Evolutionary conservation across 768 basidiomycete species (phyloP), one percentile per base, ranked within the genome.

Genomic region (Tubosaeta sp.): DNA sequence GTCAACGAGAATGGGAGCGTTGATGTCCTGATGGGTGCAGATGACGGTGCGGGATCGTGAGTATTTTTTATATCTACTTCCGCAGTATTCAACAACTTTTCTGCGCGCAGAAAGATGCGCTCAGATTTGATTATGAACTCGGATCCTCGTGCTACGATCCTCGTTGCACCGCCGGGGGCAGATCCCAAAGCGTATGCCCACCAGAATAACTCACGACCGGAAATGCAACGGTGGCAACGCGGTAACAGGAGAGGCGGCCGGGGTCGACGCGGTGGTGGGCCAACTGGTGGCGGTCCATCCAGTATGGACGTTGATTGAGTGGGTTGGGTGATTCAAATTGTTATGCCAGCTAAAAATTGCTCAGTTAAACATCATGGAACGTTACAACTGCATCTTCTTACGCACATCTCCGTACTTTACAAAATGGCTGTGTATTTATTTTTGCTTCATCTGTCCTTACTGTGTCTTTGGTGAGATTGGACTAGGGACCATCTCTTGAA

Each of bases 51-150:
- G n/a, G 76, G 76, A 50, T 85, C 86, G 86, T 88, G 63, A 70
- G 67, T 59, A 2, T 4, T 42, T 49, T 16, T 6, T 9, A n/a
- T 13, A 9, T 5, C 6, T 9, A 13, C 13, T 0, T 22, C n/a
- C 16, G 29, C 17, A 27, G 9, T 16, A n/a, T 14, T 43, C 31
- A n/a, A 19, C 11, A 11, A 4, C 17, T 13, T 46, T 10, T 17
- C 10, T 6, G 11, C n/a, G 11, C 31, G 46, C 59, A 92, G 91
- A 54, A 93, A 91, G 80, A 76, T 94, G 76, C 87, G 91, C 48
- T 92, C 91, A 3, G 91, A 94, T 64, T 81, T 81, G 2, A 76
- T 92, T 45, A 66, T 90, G 54, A 55, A 49, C 31, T 73, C 74
- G 19, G 77, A 76, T 58, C 79, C 85, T n/a, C 81, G 88, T 26